phyloP scores from a whole-genome alignment of 2,329 filamentous ascomycete genomes.

The Ustulina deusta region DNA sequence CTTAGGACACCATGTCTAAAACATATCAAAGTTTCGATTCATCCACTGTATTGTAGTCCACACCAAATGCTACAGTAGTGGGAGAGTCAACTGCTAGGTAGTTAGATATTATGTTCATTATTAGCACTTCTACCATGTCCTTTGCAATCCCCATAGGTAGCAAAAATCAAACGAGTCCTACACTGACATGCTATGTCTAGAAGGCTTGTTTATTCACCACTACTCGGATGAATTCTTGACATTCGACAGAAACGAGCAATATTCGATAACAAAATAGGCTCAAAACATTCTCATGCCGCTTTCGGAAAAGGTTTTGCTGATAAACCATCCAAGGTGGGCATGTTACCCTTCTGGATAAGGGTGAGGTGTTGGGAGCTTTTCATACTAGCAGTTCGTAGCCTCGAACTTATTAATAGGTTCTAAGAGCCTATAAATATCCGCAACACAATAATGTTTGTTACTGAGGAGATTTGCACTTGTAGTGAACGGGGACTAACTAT shows the following conservation, averaged over 20 bases:
- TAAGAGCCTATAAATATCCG: constrained; percentile 13
- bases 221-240: background rate
- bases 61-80: too few species aligned
- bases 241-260: background rate
- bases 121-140: too few species aligned
- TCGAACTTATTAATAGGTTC: background rate
- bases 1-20: too few species aligned
- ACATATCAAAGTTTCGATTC: too few species aligned
- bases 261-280: background rate
- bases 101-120: too few species aligned
- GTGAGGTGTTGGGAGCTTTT: background rate
- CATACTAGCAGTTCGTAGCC: background rate
- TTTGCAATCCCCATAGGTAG: too few species aligned
- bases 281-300: background rate
- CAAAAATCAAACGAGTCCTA: too few species aligned
- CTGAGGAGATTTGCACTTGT: background rate
- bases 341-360: constrained; percentile 8
- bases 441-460: background rate
- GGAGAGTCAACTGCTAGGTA: too few species aligned
- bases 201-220: background rate
- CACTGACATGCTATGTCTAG: constrained; percentile 7
- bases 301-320: constrained; percentile 10
- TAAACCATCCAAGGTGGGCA: background rate
- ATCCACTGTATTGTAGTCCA: too few species aligned
- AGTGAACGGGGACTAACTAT: too few species aligned